These are phyloP conservation scores for Lachancea lanzarotensis DNA, from an alignment of 805 yeast species.

Conservation along the genomic window DNA sequence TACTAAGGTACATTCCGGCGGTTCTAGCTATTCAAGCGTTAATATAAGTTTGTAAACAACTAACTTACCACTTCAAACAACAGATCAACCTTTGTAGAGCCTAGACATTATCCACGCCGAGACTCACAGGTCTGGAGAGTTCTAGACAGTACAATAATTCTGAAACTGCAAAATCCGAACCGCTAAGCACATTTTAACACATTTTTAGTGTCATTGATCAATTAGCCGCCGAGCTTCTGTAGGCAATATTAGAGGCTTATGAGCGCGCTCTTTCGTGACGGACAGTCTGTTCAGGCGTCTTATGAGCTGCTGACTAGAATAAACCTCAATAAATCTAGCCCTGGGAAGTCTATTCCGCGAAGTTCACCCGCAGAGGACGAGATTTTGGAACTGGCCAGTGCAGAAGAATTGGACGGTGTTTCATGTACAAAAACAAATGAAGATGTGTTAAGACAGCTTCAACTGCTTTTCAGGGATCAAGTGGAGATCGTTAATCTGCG, in stretches of 20 bases:
- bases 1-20: no score
- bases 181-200: no score
- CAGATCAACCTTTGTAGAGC: no score
- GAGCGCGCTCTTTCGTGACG: not conserved
- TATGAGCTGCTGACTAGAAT: not conserved
- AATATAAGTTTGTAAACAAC: no score
- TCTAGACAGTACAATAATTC: no score
- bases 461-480: not conserved
- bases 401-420: not conserved
- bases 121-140: no score
- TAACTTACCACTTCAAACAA: no score
- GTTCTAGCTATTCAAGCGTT: no score
- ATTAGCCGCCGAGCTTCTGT: constrained; percentile 3
- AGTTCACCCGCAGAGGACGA: not conserved
- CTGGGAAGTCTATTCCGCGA: not conserved
- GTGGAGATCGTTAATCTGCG: not conserved
- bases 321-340: not conserved
- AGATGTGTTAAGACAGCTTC: not conserved
- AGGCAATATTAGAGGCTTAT: not conserved
- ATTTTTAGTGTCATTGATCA: not conserved
- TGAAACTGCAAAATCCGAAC: no score
- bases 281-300: not conserved
- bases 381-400: not conserved
- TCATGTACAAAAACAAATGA: not conserved
- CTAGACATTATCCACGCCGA: no score